Conservation (phyloP, 2,329 filamentous ascomycete species). For the Leptographium radiaticola region DNA sequence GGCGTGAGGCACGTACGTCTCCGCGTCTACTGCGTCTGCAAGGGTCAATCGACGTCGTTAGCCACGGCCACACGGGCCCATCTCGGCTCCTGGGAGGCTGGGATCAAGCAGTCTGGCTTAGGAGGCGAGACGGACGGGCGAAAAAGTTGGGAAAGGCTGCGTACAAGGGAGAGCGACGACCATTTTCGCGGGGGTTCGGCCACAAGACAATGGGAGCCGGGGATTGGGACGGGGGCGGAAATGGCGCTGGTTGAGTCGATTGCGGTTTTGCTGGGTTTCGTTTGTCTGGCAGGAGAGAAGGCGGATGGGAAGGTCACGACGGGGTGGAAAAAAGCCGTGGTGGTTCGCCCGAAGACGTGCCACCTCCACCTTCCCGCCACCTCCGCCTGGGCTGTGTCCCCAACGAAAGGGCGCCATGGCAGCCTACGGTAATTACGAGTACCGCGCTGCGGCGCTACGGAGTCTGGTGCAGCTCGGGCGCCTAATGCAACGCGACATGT, state of each 20-base stretch:
- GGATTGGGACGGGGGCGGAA: neutral
- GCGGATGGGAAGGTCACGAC: neutral
- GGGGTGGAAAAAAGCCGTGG: neutral
- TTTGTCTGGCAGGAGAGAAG: neutral
- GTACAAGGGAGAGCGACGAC: slow-evolving; percentile 10
- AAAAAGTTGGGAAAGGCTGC: neutral
- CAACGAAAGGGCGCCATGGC: neutral
- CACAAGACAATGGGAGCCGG: neutral
- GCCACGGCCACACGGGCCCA: neutral
- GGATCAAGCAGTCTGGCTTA: neutral
- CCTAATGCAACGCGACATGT: neutral
- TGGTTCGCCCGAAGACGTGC: neutral
- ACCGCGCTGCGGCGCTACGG: neutral
- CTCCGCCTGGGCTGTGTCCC: neutral
- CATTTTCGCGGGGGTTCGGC: slow-evolving; percentile 5
- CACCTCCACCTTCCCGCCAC: neutral
- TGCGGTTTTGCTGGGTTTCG: neutral
- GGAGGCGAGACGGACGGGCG: neutral
- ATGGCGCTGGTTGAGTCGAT: neutral
- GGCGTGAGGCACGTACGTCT: slow-evolving; percentile 51
- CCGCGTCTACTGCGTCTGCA: slow-evolving; percentile 89
- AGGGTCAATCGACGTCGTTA: neutral
- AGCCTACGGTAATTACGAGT: neutral
- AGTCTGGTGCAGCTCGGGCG: neutral
- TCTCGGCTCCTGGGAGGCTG: neutral